Conservation (phyloP, 495 filamentous ascomycete species). For the Lasiosphaeria hispida region DNA sequence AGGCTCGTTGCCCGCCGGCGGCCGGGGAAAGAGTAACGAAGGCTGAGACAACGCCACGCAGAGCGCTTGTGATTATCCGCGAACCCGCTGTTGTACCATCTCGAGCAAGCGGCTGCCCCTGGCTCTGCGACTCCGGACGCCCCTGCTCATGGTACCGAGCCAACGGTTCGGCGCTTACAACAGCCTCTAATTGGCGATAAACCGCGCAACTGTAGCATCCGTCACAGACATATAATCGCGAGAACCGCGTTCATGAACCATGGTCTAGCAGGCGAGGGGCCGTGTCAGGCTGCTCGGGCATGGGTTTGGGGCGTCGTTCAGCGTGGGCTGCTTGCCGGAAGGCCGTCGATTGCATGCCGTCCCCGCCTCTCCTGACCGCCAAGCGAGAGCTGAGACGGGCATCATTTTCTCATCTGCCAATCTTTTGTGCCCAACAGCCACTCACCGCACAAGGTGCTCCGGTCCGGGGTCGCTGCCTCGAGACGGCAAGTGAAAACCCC, state of each 20-base stretch:
- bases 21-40: too few relatives aligned
- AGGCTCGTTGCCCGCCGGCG: too few relatives aligned
- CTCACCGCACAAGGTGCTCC: too few relatives aligned
- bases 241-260: slow-evolving; percentile 5
- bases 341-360: neutral
- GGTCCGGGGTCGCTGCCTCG: too few relatives aligned
- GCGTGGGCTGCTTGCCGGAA: neutral
- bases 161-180: slow-evolving; percentile 16
- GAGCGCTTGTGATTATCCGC: too few relatives aligned
- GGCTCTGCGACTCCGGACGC: neutral
- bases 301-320: neutral
- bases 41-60: too few relatives aligned
- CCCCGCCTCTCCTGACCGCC: neutral
- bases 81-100: too few relatives aligned
- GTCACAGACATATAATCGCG: slow-evolving; percentile 13
- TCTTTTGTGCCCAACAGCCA: neutral
- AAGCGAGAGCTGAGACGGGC: neutral
- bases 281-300: too few relatives aligned
- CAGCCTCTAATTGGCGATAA: slow-evolving; percentile 8
- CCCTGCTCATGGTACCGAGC: slow-evolving; percentile 8
- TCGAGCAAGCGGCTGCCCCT: too few relatives aligned
- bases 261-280: too few relatives aligned
- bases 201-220: slow-evolving; percentile 1
- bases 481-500: too few relatives aligned
- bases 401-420: neutral